Base-by-base conservation (phyloP, 305 asterid species). In the Coffea humblotiana region DNA sequence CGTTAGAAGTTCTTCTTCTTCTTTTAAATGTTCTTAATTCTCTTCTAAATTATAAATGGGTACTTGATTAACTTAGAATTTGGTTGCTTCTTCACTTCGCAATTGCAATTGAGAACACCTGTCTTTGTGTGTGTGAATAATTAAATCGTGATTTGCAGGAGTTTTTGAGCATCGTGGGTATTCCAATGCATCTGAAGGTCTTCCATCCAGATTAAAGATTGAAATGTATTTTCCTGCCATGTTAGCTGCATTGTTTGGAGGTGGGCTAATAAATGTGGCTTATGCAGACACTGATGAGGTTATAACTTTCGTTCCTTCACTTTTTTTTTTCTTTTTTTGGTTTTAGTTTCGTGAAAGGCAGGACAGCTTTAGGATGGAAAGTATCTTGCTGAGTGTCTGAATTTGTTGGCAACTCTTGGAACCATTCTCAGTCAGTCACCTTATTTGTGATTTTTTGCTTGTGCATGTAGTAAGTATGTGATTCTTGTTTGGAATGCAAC, bases 221-320 rank as follows among this genome's bases (percentile, higher is more conserved):
- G 83, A 80, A 49, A 75, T 82, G 77, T 77, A 80, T 63, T 63
- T 82, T 83, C 91, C 89, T 69, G 80, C 90, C 35, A 75, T 85
- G 66, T 84, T 95, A 72, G 93, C 97, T 86, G 98, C 97, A 77
- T 76, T 93, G 69, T 86, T 95, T 81, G 99, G 98, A 80, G 85
- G 86, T 86, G 93, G 97, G 74, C 68, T 86, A 68, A 80, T 86
- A 45, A 90, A 89, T 72, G 87, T 90, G 78, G 91, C 93, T 21
- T 88, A 86, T 84, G 97, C 98, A 43, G 97, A 95, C 82, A 72
- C 92, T 40, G 83, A 77, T 77, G 97, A 90, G 97, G 99, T 91
- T 58, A 60, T 89, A 71, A 6, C 35, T 80, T 76, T 74, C 67
- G 18, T 6, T 16, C 23, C 0, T 15, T 6, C 23, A 0, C 2